Evolutionary conservation across 495 filamentous ascomycete genomes (phyloP), one percentile per base, ranked within the genome.

Genomic region (Tricharina praecox): DNA sequence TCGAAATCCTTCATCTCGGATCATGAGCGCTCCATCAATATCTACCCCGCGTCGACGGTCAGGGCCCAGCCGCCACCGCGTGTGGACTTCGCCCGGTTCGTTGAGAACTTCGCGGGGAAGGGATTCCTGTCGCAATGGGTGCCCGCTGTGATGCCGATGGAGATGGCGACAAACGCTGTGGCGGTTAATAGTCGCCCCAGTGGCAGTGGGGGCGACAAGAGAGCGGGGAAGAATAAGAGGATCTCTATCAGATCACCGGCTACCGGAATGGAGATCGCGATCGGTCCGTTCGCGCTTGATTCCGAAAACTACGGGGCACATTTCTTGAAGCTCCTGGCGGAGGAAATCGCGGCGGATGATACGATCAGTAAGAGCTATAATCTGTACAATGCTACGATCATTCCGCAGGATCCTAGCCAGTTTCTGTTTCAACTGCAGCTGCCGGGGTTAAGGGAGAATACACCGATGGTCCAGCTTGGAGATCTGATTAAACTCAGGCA

Each of bases 401-500:
- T 52, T 34, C 15, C 37, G 23, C 57, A 60, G 45, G 57, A 60
- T 18, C 43, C 39, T 28, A 35, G 45, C 19, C 46, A 60, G 30
- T 45, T 25, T 33, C 39, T 56, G 28, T 60, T 57, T 50, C 57
- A 51, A 20, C 18, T 63, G 7, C 20, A 45, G 4, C 59, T 68
- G 21, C 67, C 66, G 4, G 67, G 67, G 2, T 60, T 70, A 23
- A 53, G 64, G 21, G 67, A 69, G 43, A 62, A 67, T 37, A 66
- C 52, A 8, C 67, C 67, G 3, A 56, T 60, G 36, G 50, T 70
- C 26, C 59, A 67, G 25, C 56, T 67, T 32, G 67, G 65, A 34
- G 67, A 70, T 44, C 44, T 62, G 32, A 51, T 70, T n/a, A 58
- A 62, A 42, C 56, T 70, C 33, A 63, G 67, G 10, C 66, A 70